phyloP scores from a whole-genome alignment of 306 rosid genomes.

The Trichosanthes cucumerina region DNA sequence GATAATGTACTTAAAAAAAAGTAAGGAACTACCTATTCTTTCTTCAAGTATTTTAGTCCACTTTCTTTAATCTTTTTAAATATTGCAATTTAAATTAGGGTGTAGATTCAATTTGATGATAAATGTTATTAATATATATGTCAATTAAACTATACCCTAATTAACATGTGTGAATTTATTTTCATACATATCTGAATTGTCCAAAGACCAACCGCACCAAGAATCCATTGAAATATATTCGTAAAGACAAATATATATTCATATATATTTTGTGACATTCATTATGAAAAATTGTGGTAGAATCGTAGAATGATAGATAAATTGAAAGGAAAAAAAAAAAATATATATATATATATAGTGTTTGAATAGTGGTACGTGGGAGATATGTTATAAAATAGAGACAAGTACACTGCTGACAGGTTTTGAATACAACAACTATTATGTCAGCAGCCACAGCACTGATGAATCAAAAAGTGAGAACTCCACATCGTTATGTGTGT shows the following conservation, averaged over 20 bases:
- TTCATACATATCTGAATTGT: background rate
- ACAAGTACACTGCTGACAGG: background rate
- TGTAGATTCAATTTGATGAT: too few relatives aligned
- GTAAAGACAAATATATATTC: background rate
- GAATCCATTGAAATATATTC: background rate
- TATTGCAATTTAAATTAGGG: too few relatives aligned
- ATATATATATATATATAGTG: too few relatives aligned
- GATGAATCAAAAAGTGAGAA: conserved; percentile 2
- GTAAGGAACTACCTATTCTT: too few relatives aligned
- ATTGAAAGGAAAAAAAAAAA: background rate
- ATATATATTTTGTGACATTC: background rate
- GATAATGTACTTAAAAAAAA: too few relatives aligned
- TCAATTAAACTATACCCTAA: too few relatives aligned
- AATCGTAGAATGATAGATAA: background rate
- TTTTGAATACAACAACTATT: conserved; percentile 6
- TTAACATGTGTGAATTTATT: background rate
- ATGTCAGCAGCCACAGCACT: conserved; percentile 6
- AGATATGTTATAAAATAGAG: background rate
- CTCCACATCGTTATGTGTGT: conserved; percentile 1
- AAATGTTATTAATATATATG: too few relatives aligned
- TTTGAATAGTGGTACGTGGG: background rate
- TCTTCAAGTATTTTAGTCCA: too few relatives aligned
- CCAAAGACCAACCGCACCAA: background rate
- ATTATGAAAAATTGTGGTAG: background rate
- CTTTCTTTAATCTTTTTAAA: too few relatives aligned